Evolutionary conservation across 805 yeast genomes (phyloP), one percentile per base, ranked within the genome.

Genomic region (Kuraishia cidri): DNA sequence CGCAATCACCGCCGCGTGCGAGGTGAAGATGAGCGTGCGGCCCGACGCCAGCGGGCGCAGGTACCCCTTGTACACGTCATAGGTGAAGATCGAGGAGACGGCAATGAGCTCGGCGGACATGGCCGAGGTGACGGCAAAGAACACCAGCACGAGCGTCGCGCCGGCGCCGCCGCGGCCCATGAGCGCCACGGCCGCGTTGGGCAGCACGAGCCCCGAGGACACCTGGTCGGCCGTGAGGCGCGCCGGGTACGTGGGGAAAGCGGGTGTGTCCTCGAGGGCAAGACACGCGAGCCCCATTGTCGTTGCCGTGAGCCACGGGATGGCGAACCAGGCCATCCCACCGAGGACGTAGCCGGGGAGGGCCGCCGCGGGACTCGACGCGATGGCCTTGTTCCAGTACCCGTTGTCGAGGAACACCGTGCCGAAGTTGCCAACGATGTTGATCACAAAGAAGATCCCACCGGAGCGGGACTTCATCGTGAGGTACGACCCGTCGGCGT

Each of bases 51-150:
- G 61, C 30, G 94, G 94, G 48, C 84, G 75, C 47, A 86, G 60
- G 58, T 87, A 86, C 17, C 76, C 70, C 58, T 84, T 75, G 72
- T 80, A 87, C 39, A 87, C 66, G 58, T 87, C 96, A 46, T 84
- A 87, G 28, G 95, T 82, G 63, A 76, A 72, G 38, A 87, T 74
- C 2, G 95, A 79, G 3, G 94, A 81, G 13, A 84, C 88, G 2
- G 95, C 81, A 50, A 87, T 83, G 47, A 87, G 71, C 56, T 87
- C 95, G 24, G 95, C 90, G 21, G 94, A 82, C 71, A 84, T 75
- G 17, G 96, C 95, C 30, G 94, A 81, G 0, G 96, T 87, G 27
- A 82, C 90, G 17, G 96, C 95, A 88, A 85, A 82, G 56, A 87
- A 87, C 8, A 86, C 72, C 64, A 87, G 59, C 22, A 87, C 54